These are phyloP conservation scores for Polyplosphaeria fusca DNA, from an alignment of 495 filamentous ascomycete species.

Conservation along the genomic window DNA sequence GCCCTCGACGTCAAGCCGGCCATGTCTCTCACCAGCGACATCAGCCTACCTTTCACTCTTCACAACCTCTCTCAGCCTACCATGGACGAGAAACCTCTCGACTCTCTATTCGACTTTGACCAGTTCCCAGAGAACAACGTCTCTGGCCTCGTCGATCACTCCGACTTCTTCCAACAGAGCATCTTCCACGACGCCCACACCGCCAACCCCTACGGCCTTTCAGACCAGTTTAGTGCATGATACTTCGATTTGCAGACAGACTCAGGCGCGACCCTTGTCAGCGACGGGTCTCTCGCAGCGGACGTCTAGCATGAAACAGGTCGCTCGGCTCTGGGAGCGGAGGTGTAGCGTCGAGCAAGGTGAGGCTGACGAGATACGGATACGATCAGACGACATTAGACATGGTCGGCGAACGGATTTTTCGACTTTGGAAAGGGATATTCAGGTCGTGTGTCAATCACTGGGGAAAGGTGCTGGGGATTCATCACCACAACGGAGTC, in stretches of 20 bases:
- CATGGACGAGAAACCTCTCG: constrained; percentile 26
- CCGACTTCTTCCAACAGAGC: constrained; percentile 26
- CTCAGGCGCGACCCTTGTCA: constrained; percentile 87
- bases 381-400: constrained; percentile 8
- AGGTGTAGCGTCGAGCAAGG: background rate
- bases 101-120: constrained; percentile 30
- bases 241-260: constrained; percentile 78
- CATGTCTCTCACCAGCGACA: constrained; percentile 6
- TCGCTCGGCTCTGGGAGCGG: constrained; percentile 5
- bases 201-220: constrained; percentile 37
- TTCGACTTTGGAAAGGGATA: constrained; percentile 1
- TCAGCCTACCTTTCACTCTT: constrained; percentile 29
- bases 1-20: background rate
- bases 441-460: background rate
- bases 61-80: constrained; percentile 6
- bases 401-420: constrained; percentile 11
- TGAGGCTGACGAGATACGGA: background rate
- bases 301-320: constrained; percentile 29
- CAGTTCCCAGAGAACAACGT: constrained; percentile 19
- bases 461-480: background rate
- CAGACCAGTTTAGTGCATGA: constrained; percentile 51
- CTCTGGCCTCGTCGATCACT: constrained; percentile 10
- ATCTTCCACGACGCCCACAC: constrained; percentile 17
- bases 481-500: background rate
- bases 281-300: constrained; percentile 85